Evolutionary conservation across 805 yeast genomes (phyloP).

Genomic region (Metschnikowia dekortorum): DNA sequence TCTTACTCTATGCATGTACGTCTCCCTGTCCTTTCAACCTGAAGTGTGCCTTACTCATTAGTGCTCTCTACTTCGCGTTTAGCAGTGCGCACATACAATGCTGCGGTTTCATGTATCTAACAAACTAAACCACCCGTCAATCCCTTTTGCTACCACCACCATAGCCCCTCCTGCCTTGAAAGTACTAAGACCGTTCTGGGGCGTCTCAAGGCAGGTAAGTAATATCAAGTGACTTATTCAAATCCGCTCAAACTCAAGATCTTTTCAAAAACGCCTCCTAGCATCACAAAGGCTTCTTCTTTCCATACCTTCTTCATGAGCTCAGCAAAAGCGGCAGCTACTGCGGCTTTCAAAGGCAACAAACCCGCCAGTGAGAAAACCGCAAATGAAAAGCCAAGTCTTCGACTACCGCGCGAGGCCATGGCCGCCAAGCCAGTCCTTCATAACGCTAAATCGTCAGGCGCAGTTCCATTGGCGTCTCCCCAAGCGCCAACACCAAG

Average conservation of each 20-base stretch:
- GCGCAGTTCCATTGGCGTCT: background rate
- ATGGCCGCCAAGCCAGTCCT: background rate
- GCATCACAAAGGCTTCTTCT: background rate
- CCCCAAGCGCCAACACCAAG: background rate
- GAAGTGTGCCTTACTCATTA: background rate
- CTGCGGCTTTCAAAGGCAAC: slow-evolving; percentile 37
- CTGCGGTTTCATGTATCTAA: background rate
- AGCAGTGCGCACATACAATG: background rate
- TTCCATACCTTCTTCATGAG: slow-evolving; percentile 9
- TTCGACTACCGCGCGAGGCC: slow-evolving; percentile 6
- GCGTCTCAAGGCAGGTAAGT: background rate
- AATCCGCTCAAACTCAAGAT: background rate
- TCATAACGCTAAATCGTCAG: background rate
- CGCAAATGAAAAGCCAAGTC: slow-evolving; percentile 2
- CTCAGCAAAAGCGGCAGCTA: slow-evolving; percentile 41
- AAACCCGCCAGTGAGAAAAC: slow-evolving; percentile 1
- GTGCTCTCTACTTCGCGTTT: background rate
- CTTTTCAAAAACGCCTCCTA: background rate
- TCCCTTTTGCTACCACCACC: background rate
- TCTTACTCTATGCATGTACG: background rate
- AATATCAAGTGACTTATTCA: too few species aligned
- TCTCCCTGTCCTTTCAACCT: background rate
- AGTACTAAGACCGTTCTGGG: background rate
- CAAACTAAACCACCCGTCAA: background rate
- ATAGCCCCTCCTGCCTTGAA: background rate